Percentiles rank a stretch among this genome's conserved stretches.
Evolutionary conservation across 164 flowering plant species (phyloP).

Genomic region (Litsea cubeba): DNA sequence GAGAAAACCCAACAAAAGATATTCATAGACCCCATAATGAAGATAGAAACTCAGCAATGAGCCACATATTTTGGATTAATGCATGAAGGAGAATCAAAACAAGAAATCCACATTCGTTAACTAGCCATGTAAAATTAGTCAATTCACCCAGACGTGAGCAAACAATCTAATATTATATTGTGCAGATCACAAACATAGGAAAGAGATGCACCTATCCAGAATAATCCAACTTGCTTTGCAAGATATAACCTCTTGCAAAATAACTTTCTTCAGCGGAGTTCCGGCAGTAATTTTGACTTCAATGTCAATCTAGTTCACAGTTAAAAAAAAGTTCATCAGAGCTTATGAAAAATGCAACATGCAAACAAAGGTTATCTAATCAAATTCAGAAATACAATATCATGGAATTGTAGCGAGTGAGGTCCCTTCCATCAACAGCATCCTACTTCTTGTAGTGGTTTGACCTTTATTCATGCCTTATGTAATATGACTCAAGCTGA

Average conservation of each 20-base stretch:
- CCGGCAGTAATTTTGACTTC: slow-evolving; percentile 57
- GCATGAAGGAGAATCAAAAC: neutral
- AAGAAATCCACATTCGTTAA: neutral
- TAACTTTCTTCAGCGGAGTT: slow-evolving; percentile 39
- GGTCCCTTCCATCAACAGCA: neutral
- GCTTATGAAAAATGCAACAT: neutral
- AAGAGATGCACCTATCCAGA: slow-evolving; percentile 44
- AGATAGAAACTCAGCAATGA: neutral
- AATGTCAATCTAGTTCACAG: slow-evolving; percentile 33
- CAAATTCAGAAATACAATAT: neutral
- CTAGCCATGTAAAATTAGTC: neutral
- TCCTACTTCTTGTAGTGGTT: neutral
- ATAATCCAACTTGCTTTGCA: slow-evolving; percentile 46
- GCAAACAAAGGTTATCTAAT: neutral
- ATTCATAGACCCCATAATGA: neutral
- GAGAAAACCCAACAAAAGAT: neutral
- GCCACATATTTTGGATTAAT: neutral
- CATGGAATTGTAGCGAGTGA: neutral
- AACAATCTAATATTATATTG: neutral
- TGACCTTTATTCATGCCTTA: neutral
- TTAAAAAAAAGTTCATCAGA: neutral
- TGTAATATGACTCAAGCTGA: no score
- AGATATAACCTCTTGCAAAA: slow-evolving; percentile 42
- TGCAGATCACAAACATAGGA: neutral
- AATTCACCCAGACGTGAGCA: no score